Percentiles rank a stretch among this genome's conserved stretches.
Evolutionary conservation across 305 asterid species (phyloP).

Genomic region (Stenogyne calaminthoides): DNA sequence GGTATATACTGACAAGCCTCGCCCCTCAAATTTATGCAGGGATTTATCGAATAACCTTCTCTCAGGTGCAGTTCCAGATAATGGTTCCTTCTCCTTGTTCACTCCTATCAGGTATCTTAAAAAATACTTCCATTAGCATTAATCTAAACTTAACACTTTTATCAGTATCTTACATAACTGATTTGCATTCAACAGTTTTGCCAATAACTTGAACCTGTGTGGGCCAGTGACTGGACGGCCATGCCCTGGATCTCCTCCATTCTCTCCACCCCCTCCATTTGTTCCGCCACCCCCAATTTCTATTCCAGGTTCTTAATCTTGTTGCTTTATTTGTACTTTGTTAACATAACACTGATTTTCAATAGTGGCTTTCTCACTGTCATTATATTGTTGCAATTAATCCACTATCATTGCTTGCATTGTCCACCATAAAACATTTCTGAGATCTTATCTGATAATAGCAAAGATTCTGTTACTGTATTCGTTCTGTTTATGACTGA

Average conservation of each 20-base stretch:
- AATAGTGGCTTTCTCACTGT: too few relatives aligned
- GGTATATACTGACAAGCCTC: too few relatives aligned
- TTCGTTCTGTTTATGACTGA: too few relatives aligned
- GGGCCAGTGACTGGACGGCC: constrained; percentile 98
- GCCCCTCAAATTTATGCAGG: constrained; percentile 67
- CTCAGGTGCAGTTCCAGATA: constrained; percentile 92
- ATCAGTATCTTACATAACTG: constrained; percentile 17
- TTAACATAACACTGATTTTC: too few relatives aligned
- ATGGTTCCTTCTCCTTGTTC: constrained; percentile 92
- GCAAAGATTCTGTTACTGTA: too few relatives aligned
- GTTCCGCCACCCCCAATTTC: constrained; percentile 84
- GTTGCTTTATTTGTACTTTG: too few relatives aligned
- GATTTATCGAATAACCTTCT: constrained; percentile 92
- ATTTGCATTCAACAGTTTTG: constrained; percentile 66
- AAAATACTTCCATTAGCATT: too few relatives aligned
- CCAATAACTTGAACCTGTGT: constrained; percentile 87
- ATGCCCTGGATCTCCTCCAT: constrained; percentile 99
- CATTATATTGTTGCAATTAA: too few relatives aligned
- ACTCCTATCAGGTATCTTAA: constrained; percentile 86
- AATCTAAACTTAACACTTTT: too few relatives aligned
- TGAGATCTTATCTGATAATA: too few relatives aligned
- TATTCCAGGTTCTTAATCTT: constrained; percentile 56
- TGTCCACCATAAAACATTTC: too few relatives aligned
- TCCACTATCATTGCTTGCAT: too few relatives aligned
- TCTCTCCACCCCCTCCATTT: constrained; percentile 98